A percentile compares a stretch with the other conserved stretches of the same genome.
Evolutionary conservation across 768 basidiomycete genomes (phyloP).

Genomic region (Exidia glandulosa): DNA sequence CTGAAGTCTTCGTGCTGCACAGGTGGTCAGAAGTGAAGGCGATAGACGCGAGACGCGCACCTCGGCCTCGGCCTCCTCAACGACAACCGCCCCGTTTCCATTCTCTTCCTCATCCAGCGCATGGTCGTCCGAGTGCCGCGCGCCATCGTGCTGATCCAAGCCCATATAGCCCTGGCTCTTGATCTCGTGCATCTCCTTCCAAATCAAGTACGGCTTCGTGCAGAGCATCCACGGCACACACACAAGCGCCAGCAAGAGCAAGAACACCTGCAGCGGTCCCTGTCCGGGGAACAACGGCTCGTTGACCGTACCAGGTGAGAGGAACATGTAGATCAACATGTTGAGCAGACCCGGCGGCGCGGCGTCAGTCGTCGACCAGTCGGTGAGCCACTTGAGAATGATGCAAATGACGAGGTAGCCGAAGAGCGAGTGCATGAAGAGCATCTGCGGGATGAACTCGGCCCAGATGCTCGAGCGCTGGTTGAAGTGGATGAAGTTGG

Average conservation of each 20-base stretch:
- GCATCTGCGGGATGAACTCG: constrained; percentile 94
- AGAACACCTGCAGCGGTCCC: constrained; percentile 64
- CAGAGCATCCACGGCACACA: constrained; percentile 95
- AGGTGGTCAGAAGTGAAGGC: constrained; percentile 4
- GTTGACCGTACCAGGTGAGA: constrained; percentile 74
- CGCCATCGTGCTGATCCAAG: constrained; percentile 40
- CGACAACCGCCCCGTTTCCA: constrained; percentile 60
- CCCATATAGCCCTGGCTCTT: constrained; percentile 78
- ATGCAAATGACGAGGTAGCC: constrained; percentile 92
- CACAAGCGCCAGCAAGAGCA: constrained; percentile 66
- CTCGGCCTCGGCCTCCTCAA: constrained; percentile 57
- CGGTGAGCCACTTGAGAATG: constrained; percentile 92
- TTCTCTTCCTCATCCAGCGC: constrained; percentile 70
- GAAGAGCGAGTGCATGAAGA: constrained; percentile 96
- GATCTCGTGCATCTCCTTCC: constrained; percentile 80
- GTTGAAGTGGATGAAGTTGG: constrained; percentile 92
- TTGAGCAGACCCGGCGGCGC: constrained; percentile 84
- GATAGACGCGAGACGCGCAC: constrained; percentile 34
- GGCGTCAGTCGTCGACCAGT: constrained; percentile 66
- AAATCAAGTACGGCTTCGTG: constrained; percentile 83
- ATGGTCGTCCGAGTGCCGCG: constrained; percentile 45
- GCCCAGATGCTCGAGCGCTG: constrained; percentile 77
- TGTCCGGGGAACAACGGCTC: constrained; percentile 81
- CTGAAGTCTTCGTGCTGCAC: constrained; percentile 85
- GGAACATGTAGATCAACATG: constrained; percentile 95